Evolutionary conservation across 2,329 filamentous ascomycete genomes (phyloP), one percentile per base, ranked within the genome.

Genomic region (Sarocladium brachiariae): DNA sequence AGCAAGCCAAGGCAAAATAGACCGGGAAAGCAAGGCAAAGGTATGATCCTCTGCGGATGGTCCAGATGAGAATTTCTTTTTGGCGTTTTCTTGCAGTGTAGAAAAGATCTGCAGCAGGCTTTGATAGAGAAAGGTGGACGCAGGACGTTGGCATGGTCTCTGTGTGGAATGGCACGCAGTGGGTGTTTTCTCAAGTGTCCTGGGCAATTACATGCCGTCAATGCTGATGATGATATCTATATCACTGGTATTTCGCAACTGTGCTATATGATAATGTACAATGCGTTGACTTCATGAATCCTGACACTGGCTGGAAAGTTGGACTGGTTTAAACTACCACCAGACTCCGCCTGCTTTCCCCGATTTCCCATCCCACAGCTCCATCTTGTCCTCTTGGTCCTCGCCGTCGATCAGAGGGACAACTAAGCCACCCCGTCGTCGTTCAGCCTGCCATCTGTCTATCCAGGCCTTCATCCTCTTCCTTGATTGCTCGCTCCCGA

Each of bases 401-500:
- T 65, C 61, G 2, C 67, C 72, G 35, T 71, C 66, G 13, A 70
- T 51, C 7, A 77, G 55, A 1, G 76, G 68, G 41, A 60, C 64
- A 2, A 81, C 65, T 3, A 79, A 52, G 0, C 82, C 81, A 6
- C 77, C 77, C 56, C 71, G 73, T 53, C 76, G 69, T 61, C 81
- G 65, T 65, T 85, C 81, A 0, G 69, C 64, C 54, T 80, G 60
- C 82, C 82, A 86, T 43, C 77, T 70, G 57, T 86, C 82, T 16
- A 76, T 74, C 83, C 83, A 86, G 2, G 61, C 71, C 67, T 80
- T 84, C 81, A 85, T 85, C 54, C 78, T 71, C 56, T 71, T 73
- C 47, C 81, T 66, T 2, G 74, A 72, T 50, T 69, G 65, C 53
- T 82, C 80, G 59, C 75, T 83, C 2, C 80, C 81, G 1, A 85